Evolutionary conservation across 1,284 basidiomycete species (phyloP).

Genomic region (Austroboletus niveus): DNA sequence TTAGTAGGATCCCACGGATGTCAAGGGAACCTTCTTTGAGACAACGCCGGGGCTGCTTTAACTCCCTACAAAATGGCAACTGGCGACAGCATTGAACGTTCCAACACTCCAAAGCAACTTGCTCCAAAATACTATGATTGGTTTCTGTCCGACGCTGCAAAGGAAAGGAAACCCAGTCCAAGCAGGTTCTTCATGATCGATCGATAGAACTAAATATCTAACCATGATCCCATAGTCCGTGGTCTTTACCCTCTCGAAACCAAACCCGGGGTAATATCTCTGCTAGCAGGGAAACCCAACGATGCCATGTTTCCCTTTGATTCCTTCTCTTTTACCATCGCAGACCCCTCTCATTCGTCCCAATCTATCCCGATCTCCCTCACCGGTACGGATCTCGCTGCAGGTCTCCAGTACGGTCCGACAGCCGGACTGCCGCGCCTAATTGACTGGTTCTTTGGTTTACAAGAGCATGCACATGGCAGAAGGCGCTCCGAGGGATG

Average conservation of each 20-base stretch:
- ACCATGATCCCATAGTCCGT: conserved; percentile 40
- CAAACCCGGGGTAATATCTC: conserved; percentile 78
- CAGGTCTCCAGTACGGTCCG: conserved; percentile 76
- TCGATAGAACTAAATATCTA: neutral
- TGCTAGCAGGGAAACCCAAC: conserved; percentile 89
- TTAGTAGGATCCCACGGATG: too few species aligned
- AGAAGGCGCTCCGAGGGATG: conserved; percentile 61
- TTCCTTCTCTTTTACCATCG: conserved; percentile 59
- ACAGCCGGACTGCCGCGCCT: conserved; percentile 71
- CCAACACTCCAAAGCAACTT: conserved; percentile 28
- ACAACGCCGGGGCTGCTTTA: too few species aligned
- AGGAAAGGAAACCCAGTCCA: conserved; percentile 55
- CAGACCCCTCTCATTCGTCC: conserved; percentile 46
- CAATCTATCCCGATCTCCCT: conserved; percentile 50
- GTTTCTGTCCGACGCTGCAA: conserved; percentile 61
- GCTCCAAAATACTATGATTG: conserved; percentile 49
- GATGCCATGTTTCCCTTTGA: conserved; percentile 88
- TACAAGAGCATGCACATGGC: conserved; percentile 68
- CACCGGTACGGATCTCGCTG: conserved; percentile 54
- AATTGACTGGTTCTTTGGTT: conserved; percentile 60
- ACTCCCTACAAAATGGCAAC: too few species aligned
- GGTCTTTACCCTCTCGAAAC: conserved; percentile 75
- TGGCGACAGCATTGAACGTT: too few species aligned
- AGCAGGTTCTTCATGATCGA: conserved; percentile 41
- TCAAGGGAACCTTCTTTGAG: too few species aligned